Percentiles rank a stretch among this genome's conserved stretches.
Evolutionary conservation across 805 yeast species (phyloP).

Genomic region (Candida pseudoglaebosa): DNA sequence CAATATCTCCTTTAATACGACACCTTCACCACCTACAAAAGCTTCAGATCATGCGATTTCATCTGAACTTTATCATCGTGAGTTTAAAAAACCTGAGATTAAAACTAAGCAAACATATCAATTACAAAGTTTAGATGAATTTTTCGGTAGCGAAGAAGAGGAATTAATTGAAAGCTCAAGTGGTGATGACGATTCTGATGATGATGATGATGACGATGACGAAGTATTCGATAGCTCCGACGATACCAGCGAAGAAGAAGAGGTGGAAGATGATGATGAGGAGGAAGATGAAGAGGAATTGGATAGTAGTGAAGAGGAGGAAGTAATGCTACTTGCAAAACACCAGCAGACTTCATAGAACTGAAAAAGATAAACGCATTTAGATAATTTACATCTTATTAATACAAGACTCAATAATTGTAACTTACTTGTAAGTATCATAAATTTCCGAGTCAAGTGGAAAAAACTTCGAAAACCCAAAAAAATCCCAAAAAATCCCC

Average conservation of each 20-base stretch:
- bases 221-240: slow-evolving; percentile 8
- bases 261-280: slow-evolving; percentile 12
- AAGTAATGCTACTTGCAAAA: slow-evolving; percentile 1
- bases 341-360: too few relatives aligned
- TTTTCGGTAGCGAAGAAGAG: slow-evolving; percentile 46
- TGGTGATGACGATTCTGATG: slow-evolving; percentile 12
- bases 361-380: too few relatives aligned
- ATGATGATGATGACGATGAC: slow-evolving; percentile 11
- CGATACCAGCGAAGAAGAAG: slow-evolving; percentile 12
- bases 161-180: slow-evolving; percentile 14
- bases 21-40: slow-evolving; percentile 13
- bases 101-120: slow-evolving; percentile 39
- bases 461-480: too few relatives aligned
- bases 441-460: too few relatives aligned
- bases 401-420: not conserved
- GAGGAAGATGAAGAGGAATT: slow-evolving; percentile 7
- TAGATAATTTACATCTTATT: not conserved
- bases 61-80: slow-evolving; percentile 14
- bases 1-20: slow-evolving; percentile 14
- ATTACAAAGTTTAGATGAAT: slow-evolving; percentile 82
- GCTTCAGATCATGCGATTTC: slow-evolving; percentile 21
- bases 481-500: too few relatives aligned
- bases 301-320: slow-evolving; percentile 6
- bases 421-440: too few relatives aligned
- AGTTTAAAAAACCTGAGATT: slow-evolving; percentile 1